phyloP scores from a whole-genome alignment of 2,329 filamentous ascomycete genomes.

The Furcasterigmium furcatum region DNA sequence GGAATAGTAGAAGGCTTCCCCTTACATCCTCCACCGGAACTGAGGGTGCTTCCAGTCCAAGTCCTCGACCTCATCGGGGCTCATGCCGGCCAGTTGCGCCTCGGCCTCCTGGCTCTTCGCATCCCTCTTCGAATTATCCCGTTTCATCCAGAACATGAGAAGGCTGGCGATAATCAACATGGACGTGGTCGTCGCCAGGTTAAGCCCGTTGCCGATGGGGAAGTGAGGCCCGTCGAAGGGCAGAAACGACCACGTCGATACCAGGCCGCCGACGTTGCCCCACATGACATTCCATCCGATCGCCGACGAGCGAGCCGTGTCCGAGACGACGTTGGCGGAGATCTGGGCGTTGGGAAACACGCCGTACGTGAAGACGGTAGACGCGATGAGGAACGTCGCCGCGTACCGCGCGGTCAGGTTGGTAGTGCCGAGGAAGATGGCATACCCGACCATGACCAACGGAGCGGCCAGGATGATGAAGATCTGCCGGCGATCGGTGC shows the following conservation, averaged over 20 bases:
- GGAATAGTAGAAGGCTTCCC: too few relatives aligned
- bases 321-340: slow-evolving; percentile 65
- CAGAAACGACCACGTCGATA: slow-evolving; percentile 13
- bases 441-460: slow-evolving; percentile 63
- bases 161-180: slow-evolving; percentile 6
- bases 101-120: slow-evolving; percentile 5
- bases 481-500: slow-evolving; percentile 55
- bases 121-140: slow-evolving; percentile 12
- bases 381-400: slow-evolving; percentile 64
- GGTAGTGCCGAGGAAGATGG: slow-evolving; percentile 60
- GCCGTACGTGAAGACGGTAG: slow-evolving; percentile 59
- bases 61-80: slow-evolving; percentile 2
- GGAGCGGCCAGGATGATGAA: slow-evolving; percentile 58
- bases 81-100: slow-evolving; percentile 8
- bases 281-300: slow-evolving; percentile 56
- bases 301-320: slow-evolving; percentile 60
- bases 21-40: slow-evolving; percentile 13
- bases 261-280: slow-evolving; percentile 12
- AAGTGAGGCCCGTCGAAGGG: slow-evolving; percentile 10
- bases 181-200: slow-evolving; percentile 5
- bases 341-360: slow-evolving; percentile 63
- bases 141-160: slow-evolving; percentile 10
- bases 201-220: slow-evolving; percentile 12
- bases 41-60: slow-evolving; percentile 14
- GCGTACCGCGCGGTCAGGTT: slow-evolving; percentile 56